Base-by-base conservation (phyloP, 2,329 filamentous ascomycete species). In the Hymenoscyphus fraxineus region DNA sequence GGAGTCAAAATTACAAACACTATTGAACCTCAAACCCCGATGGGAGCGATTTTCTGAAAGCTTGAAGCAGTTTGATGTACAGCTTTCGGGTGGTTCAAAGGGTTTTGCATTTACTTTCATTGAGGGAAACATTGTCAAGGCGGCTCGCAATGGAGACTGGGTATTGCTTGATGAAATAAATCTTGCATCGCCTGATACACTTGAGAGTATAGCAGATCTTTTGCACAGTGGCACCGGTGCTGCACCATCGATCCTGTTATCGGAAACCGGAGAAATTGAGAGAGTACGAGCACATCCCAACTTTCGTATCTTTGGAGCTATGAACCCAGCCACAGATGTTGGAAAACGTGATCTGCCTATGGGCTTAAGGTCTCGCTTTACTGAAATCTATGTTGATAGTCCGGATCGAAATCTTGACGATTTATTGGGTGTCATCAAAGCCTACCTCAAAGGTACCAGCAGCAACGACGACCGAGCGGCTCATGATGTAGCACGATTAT, bases 281-380 rank as follows among this genome's bases (percentile, higher is more conserved):
- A 87, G 93, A 68, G 88, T 99, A 41, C 84, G 88, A 66, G 95
- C 93, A 0, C 94, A 99, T 76, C 89, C 92, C 0, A 88, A 97
- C 68, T 99, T 99, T 76, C 88, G 95, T 47, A 91, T 99, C 15
- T 99, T 99, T 74, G 96, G 92, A 60, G 95, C 96, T 35, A 99
- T 99, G 95, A 99, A 99, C 73, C 95, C 95, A 38, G 95, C 95
- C 5, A 99, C 95, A 2, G 95, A 99, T 79, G 88, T 97, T 63
- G 95, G 96, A 66, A 99, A 99, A 78, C 89, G 94, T 63, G 95
- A 99, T 76, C 80, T 99, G 16, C 93, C 94, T 0, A 87, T 91
- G 62, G 93, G 94, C 1, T 86, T 98, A 55, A 85, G 94, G 63
- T 96, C 93, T 9, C 86, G 93, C 59, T 99, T 99, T 74, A 98